These are phyloP conservation scores for Periconia macrospinosa DNA, from an alignment of 2,329 filamentous ascomycete genomes.

Conservation along the genomic window DNA sequence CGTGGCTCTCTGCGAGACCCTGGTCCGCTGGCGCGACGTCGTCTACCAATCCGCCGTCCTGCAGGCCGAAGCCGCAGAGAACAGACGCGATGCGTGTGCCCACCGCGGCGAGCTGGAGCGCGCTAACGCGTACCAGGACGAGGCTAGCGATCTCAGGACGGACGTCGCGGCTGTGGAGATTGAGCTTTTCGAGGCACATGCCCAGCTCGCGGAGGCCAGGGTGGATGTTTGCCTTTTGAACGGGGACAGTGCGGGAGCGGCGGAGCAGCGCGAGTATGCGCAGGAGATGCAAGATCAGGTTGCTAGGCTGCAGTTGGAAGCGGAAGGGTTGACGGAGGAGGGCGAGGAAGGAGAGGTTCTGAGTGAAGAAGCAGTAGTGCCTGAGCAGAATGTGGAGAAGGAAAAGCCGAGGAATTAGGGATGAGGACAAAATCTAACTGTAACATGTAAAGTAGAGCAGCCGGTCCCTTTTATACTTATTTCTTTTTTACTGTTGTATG, in stretches of 20 bases:
- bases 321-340: background rate
- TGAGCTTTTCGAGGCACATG: slow-evolving; percentile 2
- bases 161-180: slow-evolving; percentile 3
- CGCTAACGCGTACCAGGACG: slow-evolving; percentile 1
- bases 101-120: slow-evolving; percentile 2
- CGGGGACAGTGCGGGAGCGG: background rate
- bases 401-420: background rate
- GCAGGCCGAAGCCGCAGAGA: slow-evolving; percentile 9
- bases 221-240: background rate
- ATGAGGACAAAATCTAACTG: too few species aligned
- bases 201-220: background rate
- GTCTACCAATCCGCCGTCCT: slow-evolving; percentile 2
- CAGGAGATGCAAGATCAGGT: background rate
- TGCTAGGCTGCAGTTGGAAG: background rate
- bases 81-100: slow-evolving; percentile 9
- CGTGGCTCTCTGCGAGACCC: background rate
- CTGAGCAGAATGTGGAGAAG: background rate
- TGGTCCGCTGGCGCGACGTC: background rate
- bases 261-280: background rate
- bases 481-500: background rate
- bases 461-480: too few species aligned
- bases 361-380: background rate
- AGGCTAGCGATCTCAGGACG: slow-evolving; percentile 6
- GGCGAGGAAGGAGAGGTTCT: background rate
- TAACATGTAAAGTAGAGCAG: too few species aligned